Base-by-base conservation (phyloP, 345 rosid genomes). In the Murraya paniculata region DNA sequence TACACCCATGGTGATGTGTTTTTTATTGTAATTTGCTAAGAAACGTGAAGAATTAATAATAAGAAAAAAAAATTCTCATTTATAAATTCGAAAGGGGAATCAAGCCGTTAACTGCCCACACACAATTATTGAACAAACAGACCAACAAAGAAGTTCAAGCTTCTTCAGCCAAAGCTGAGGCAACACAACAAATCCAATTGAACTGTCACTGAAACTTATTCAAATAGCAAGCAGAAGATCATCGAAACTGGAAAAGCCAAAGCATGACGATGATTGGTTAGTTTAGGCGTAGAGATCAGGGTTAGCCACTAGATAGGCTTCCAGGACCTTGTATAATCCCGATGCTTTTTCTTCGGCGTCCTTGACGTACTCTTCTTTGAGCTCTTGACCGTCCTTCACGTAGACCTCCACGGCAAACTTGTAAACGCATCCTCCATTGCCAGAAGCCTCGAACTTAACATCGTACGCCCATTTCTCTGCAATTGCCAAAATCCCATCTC, bases 261-360 rank as follows among this genome's bases (percentile, higher is more conserved):
- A 53, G 2, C 22, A 53, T 5, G 21, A 5, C 4, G 22, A 19
- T 5, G 57, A 53, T 16, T 18, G 56, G 4, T 50, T 16, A 8
- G 5, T 45, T 53, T 53, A 53, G 57, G 57, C 57, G 33, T 74
- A 87, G 64, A 78, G 82, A 58, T 83, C 53, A 7, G 90, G 87
- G 73, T 88, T 84, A 4, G 86, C 84, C 56, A 84, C 2, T 55
- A 86, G 84, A 64, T 88, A 75, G 35, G 78, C 87, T 81, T 86
- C 87, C 18, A 88, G 55, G 19, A 81, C 79, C 77, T 82, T 82
- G 78, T 61, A 81, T 28, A 85, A 4, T 39, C 76, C 85, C 21
- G 33, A 0, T 6, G 66, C 70, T 81, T 75, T 79, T 5, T 77
- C 82, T 28, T 81, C 76, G 50, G 77, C 80, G 7, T 57, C 73